Percentiles rank a stretch among this genome's conserved stretches.
These are phyloP conservation scores for Synchytrium microbalum DNA, from an alignment of 371 early-diverging fungal species.

Conservation along the genomic window DNA sequence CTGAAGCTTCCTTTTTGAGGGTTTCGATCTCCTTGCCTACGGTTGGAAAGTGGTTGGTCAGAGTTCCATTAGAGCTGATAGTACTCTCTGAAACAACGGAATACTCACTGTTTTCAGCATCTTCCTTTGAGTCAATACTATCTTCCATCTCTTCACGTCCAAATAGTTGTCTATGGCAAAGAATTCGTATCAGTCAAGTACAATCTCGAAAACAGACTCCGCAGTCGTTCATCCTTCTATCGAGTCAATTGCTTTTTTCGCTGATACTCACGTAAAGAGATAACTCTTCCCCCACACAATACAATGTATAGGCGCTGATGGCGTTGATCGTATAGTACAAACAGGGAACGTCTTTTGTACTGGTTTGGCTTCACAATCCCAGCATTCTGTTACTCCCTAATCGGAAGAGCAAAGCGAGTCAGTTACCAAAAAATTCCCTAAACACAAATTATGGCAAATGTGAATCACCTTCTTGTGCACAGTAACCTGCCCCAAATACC, in stretches of 20 bases:
- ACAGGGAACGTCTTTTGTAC: conserved; percentile 86
- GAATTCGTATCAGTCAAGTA: conserved; percentile 4
- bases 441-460: not conserved
- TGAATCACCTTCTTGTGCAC: conserved; percentile 62
- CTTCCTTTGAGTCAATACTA: conserved; percentile 33
- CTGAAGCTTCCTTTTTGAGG: conserved; percentile 61
- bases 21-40: conserved; percentile 67
- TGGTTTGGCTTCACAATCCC: conserved; percentile 92
- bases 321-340: conserved; percentile 97
- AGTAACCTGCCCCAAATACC: conserved; percentile 93
- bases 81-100: not conserved
- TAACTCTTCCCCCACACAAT: conserved; percentile 98
- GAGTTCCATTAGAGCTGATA: conserved; percentile 1
- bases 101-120: conserved; percentile 53
- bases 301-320: conserved; percentile 94
- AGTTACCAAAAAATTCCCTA: not conserved
- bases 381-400: conserved; percentile 78
- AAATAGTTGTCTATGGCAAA: conserved; percentile 63
- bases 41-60: not conserved
- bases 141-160: conserved; percentile 67
- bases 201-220: not conserved
- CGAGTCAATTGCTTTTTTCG: not conserved
- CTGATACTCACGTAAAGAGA: conserved; percentile 52
- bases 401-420: conserved; percentile 2
- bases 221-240: not conserved